Conservation (phyloP, 805 yeast species). For the Metschnikowia noctiluminum region DNA sequence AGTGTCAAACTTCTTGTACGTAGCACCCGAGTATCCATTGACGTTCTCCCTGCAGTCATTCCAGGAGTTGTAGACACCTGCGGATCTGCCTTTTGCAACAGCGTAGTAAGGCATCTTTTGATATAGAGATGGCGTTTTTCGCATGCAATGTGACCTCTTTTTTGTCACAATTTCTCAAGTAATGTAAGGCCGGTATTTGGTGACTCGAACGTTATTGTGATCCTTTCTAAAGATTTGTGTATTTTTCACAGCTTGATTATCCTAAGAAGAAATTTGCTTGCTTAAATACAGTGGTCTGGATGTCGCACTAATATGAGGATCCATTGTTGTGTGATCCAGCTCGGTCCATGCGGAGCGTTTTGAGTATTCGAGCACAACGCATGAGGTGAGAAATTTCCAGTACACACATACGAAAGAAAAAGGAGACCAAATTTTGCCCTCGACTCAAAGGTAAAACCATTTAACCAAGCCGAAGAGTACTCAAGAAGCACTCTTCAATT, state of each 20-base stretch:
- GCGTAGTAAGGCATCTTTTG: constrained; percentile 26
- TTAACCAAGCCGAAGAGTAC: no score
- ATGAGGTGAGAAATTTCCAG: no score
- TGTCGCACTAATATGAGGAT: background rate
- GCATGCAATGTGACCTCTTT: constrained; percentile 3
- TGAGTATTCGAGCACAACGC: background rate
- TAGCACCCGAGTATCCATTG: constrained; percentile 53
- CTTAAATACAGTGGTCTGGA: background rate
- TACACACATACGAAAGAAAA: no score
- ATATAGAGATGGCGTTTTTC: background rate
- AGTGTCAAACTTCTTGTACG: constrained; percentile 52
- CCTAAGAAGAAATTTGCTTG: background rate
- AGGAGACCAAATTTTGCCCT: no score
- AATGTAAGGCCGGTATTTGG: background rate
- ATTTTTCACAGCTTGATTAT: no score
- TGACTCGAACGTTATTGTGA: background rate
- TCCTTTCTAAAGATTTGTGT: no score
- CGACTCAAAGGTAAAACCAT: no score
- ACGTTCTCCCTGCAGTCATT: constrained; percentile 34
- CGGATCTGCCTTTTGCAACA: constrained; percentile 32
- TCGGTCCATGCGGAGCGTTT: background rate
- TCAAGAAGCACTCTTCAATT: background rate
- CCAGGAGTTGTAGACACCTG: constrained; percentile 48
- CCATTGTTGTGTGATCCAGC: background rate
- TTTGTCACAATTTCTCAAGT: background rate